Percentiles rank a stretch among this genome's conserved stretches.
These are phyloP conservation scores for Streptanthus diversifolius DNA, from an alignment of 345 rosid species.

Conservation along the genomic window DNA sequence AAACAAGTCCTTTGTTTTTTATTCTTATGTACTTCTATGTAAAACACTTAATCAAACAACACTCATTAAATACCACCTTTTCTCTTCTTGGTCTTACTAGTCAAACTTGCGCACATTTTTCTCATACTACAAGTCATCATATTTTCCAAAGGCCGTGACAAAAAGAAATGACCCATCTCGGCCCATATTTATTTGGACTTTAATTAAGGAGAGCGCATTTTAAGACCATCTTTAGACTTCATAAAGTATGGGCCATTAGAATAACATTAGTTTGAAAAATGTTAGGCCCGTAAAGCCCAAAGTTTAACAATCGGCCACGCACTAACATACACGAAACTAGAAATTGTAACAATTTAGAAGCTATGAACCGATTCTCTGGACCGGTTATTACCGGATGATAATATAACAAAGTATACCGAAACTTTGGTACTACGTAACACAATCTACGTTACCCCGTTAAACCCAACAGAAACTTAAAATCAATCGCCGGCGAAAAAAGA, in stretches of 20 bases:
- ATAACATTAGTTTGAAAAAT: not conserved
- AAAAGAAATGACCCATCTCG: not conserved
- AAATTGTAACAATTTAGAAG: not conserved
- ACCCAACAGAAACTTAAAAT: not conserved
- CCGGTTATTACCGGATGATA: conserved; percentile 16
- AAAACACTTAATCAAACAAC: not conserved
- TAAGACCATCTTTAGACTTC: not conserved
- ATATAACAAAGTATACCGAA: conserved; percentile 28
- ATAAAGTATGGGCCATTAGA: not conserved
- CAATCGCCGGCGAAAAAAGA: conserved; percentile 11
- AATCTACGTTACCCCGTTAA: conserved; percentile 3
- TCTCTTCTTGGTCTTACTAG: not conserved
- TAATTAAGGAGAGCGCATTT: not conserved
- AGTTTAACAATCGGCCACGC: not conserved
- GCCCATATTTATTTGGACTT: not conserved
- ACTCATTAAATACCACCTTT: not conserved
- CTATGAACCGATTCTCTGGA: conserved; percentile 11
- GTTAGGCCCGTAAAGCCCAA: not conserved
- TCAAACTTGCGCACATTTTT: too few species aligned
- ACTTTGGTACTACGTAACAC: conserved; percentile 13
- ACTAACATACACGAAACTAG: not conserved
- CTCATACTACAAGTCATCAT: not conserved
- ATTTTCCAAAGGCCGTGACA: not conserved
- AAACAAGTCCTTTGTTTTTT: not conserved
- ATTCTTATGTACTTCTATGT: too few species aligned